Base-by-base conservation (phyloP, 1,284 basidiomycete genomes). In the Termitomyces sp. region DNA sequence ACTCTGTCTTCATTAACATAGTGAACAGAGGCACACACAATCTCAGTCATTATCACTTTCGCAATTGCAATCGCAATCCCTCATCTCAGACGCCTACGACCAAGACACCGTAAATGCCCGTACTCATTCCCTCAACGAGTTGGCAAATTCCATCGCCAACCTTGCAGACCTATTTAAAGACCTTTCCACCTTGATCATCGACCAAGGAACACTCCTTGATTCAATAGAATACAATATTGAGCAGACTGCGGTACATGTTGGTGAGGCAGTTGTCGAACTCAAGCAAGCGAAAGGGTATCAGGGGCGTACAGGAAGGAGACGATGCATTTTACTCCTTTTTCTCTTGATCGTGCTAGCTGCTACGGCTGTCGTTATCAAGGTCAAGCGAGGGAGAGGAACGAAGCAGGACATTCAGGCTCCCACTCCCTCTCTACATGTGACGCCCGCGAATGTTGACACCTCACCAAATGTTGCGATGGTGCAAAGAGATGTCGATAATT, bases 191-290 rank as follows among this genome's bases (percentile, higher is more conserved):
- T 81, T 99, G 55, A 93, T 99, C 52, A 97, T 99, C 58, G 97
- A 99, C 69, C 97, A 99, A 67, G 97, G 97, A 10, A 97, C 96
- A 8, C 80, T 99, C 49, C 78, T 99, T 52, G 97, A 99, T 70
- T 91, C 91, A 38, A 84, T 99, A 52, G 97, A 99, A 71, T 99
- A 93, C 72, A 99, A 99, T 67, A 92, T 99, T 52, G 93, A 98
- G 67, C 86, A 91, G 68, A 93, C 95, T 18, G 85, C 87, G 6
- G 81, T 81, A 19, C 81, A 93, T 52, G 80, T 97, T 67, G 70
- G 84, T 52, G 90, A 90, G 35, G 93, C 95, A 3, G 93, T 91
- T 21, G 80, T 83, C 62, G 93, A 98, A 62, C 76, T 99, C 40
- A 75, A 87, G 50, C 75, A 83, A 4, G 97, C 97, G 3, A 56